A percentile compares a stretch with the other conserved stretches of the same genome.
Conservation (phyloP, 2,329 filamentous ascomycete genomes). For the Verruconis gallopava region DNA sequence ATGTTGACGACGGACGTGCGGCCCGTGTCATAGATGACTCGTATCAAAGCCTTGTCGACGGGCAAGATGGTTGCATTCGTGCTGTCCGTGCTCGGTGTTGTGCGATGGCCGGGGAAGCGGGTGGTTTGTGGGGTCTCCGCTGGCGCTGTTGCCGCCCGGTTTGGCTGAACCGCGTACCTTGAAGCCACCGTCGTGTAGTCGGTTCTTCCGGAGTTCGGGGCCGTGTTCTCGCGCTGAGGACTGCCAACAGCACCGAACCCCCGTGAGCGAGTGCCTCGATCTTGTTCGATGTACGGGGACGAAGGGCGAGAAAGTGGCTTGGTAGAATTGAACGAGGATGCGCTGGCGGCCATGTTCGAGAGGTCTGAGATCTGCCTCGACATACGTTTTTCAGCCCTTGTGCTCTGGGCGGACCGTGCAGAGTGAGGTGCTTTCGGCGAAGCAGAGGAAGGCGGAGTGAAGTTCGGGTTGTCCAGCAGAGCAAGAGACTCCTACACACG, state of each 20-base stretch:
- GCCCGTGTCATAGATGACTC: slow-evolving; percentile 84
- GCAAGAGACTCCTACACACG: slow-evolving; percentile 63
- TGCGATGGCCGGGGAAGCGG: slow-evolving; percentile 59
- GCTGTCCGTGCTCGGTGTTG: slow-evolving; percentile 73
- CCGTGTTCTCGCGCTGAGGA: slow-evolving; percentile 46
- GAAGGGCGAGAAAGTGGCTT: slow-evolving; percentile 54
- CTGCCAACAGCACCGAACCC: slow-evolving; percentile 41
- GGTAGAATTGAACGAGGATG: slow-evolving; percentile 25
- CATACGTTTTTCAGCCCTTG: slow-evolving; percentile 35
- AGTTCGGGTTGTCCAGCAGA: slow-evolving; percentile 55
- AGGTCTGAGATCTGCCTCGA: slow-evolving; percentile 33
- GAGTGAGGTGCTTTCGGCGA: slow-evolving; percentile 51
- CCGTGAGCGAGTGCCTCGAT: slow-evolving; percentile 39
- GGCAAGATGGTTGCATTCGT: slow-evolving; percentile 65
- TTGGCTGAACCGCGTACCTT: slow-evolving; percentile 5
- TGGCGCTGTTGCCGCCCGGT: slow-evolving; percentile 33
- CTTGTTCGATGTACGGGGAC: slow-evolving; percentile 54
- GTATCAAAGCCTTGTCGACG: slow-evolving; percentile 74
- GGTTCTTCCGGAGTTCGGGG: slow-evolving; percentile 11
- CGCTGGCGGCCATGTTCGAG: slow-evolving; percentile 26
- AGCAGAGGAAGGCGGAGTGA: slow-evolving; percentile 49
- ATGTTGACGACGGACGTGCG: slow-evolving; percentile 91
- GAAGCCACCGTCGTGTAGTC: slow-evolving; percentile 4
- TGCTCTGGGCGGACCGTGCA: slow-evolving; percentile 31
- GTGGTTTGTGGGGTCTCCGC: slow-evolving; percentile 50